Conservation (phyloP, 805 yeast species). For the Crinitomyces ghanaensis region DNA sequence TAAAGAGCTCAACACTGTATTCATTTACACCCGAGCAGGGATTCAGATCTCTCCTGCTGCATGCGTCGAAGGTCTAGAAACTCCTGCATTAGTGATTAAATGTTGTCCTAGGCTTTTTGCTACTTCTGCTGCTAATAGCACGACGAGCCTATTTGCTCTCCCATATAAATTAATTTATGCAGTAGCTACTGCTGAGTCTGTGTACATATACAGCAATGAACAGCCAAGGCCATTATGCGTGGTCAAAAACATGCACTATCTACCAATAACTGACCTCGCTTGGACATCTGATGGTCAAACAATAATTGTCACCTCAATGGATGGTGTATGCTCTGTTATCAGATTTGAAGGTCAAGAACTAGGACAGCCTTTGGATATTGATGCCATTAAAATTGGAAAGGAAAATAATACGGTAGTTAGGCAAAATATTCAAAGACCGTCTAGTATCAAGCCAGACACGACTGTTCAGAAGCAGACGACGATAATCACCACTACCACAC, state of each 20-base stretch:
- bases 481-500: too few relatives aligned
- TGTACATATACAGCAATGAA: slow-evolving; percentile 73
- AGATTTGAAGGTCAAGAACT: slow-evolving; percentile 41
- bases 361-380: slow-evolving; percentile 38
- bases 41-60: slow-evolving; percentile 62
- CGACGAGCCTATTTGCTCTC: slow-evolving; percentile 34
- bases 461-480: too few relatives aligned
- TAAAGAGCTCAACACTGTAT: slow-evolving; percentile 77
- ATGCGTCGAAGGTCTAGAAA: slow-evolving; percentile 64
- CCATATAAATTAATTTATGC: slow-evolving; percentile 83
- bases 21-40: slow-evolving; percentile 63
- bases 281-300: slow-evolving; percentile 74
- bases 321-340: slow-evolving; percentile 78
- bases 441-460: too few relatives aligned
- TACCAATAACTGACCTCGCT: slow-evolving; percentile 73
- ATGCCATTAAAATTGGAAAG: slow-evolving; percentile 1
- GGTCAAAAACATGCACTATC: slow-evolving; percentile 73
- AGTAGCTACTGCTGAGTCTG: slow-evolving; percentile 82
- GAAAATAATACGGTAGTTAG: slow-evolving; percentile 3
- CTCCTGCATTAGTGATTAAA: slow-evolving; percentile 73
- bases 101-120: slow-evolving; percentile 62
- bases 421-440: too few relatives aligned
- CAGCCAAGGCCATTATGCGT: slow-evolving; percentile 55
- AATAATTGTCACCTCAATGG: slow-evolving; percentile 71
- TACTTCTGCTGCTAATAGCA: slow-evolving; percentile 17